Evolutionary conservation across 441 rosid species (phyloP).

Genomic region (Euphorbia schlechtendalii): DNA sequence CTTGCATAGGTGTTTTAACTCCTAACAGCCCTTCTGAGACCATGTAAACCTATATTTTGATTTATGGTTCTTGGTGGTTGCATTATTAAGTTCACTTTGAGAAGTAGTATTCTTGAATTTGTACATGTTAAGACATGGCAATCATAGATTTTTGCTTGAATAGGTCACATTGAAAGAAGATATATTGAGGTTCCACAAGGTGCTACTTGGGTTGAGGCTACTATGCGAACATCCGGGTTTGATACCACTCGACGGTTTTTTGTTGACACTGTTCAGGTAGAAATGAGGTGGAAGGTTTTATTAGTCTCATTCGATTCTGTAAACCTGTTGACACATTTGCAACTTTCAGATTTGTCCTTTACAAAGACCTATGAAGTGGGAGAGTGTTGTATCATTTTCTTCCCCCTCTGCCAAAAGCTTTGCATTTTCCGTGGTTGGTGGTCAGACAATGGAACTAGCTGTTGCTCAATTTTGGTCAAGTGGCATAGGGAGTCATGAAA

Average conservation of each 20-base stretch:
- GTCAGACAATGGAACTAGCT: slow-evolving; percentile 92
- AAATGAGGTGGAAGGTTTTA: slow-evolving; percentile 15
- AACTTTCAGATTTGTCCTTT: slow-evolving; percentile 77
- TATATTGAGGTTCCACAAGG: slow-evolving; percentile 83
- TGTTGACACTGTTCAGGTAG: slow-evolving; percentile 89
- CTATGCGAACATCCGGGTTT: slow-evolving; percentile 76
- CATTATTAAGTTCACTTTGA: neutral
- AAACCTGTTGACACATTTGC: slow-evolving; percentile 27
- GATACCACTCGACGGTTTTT: slow-evolving; percentile 80
- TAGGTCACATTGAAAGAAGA: slow-evolving; percentile 92
- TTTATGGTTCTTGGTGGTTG: neutral
- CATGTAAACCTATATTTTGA: neutral
- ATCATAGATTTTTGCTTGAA: slow-evolving; percentile 21
- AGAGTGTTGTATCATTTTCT: slow-evolving; percentile 62
- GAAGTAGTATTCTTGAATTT: neutral
- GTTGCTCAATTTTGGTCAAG: slow-evolving; percentile 99
- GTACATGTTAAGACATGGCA: neutral
- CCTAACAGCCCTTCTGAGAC: neutral
- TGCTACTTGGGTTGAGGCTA: slow-evolving; percentile 96
- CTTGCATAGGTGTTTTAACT: neutral
- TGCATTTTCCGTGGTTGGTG: slow-evolving; percentile 73
- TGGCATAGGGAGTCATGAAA: slow-evolving; percentile 92
- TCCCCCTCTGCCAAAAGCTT: slow-evolving; percentile 81
- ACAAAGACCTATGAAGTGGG: slow-evolving; percentile 94
- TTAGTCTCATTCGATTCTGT: slow-evolving; percentile 11